Evolutionary conservation across 2,329 filamentous ascomycete species (phyloP).

Genomic region (Diplodia seriata): DNA sequence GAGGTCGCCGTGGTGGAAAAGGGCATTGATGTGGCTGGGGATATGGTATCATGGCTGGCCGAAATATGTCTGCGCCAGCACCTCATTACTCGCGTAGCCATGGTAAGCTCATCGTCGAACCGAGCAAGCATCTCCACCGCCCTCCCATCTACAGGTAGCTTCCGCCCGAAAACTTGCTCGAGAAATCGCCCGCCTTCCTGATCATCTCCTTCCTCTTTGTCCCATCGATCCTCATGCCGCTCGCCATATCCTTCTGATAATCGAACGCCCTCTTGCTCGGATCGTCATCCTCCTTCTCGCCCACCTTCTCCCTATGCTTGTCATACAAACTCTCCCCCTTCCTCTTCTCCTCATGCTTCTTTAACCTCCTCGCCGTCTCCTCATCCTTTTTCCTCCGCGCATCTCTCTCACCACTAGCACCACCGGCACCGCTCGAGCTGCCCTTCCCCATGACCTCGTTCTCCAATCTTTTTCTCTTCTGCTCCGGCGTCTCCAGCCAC

Average conservation of each 20-base stretch:
- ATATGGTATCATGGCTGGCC: neutral
- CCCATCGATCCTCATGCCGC: constrained; percentile 73
- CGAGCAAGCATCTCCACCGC: too few species aligned
- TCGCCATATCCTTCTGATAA: constrained; percentile 89
- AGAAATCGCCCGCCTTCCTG: constrained; percentile 80
- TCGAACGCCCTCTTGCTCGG: constrained; percentile 90
- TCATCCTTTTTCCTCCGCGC: constrained; percentile 49
- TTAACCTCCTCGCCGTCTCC: constrained; percentile 58
- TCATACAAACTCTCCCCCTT: constrained; percentile 56
- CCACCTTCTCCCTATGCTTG: constrained; percentile 54
- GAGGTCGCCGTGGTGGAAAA: neutral
- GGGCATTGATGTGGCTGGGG: neutral
- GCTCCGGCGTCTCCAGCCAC: constrained; percentile 91
- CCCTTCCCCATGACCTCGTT: constrained; percentile 81
- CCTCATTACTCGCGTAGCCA: neutral
- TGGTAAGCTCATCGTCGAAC: neutral
- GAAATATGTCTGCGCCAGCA: neutral
- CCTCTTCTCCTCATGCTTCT: constrained; percentile 61
- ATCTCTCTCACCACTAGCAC: constrained; percentile 39
- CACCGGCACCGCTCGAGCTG: constrained; percentile 44
- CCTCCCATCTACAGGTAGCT: constrained; percentile 57
- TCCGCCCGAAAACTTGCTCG: constrained; percentile 79
- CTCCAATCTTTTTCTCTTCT: constrained; percentile 80
- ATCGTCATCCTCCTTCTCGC: constrained; percentile 78
- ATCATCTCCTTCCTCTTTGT: constrained; percentile 80